Conservation (phyloP, 2,329 filamentous ascomycete species). For the Pseudogymnoascus sp. region DNA sequence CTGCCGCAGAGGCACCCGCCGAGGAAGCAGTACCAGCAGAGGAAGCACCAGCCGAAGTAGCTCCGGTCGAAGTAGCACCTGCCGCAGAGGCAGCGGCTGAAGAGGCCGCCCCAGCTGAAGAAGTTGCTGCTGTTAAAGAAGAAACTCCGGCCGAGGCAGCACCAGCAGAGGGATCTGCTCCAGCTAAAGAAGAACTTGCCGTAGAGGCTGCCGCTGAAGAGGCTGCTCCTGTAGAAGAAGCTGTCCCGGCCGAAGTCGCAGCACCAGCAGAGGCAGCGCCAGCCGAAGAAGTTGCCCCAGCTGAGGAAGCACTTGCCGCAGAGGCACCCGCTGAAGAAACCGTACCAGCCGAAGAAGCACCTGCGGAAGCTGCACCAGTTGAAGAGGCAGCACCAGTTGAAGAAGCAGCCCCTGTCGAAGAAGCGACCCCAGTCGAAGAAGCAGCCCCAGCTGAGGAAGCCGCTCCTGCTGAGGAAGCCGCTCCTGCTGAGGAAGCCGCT, state of each 20-base stretch:
- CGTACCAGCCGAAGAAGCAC: neutral
- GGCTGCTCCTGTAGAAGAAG: neutral
- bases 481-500: neutral
- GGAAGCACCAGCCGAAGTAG: constrained; percentile 17
- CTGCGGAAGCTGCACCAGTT: neutral
- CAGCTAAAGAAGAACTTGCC: neutral
- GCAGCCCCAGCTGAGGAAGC: too few species aligned
- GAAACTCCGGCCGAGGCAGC: constrained; percentile 13
- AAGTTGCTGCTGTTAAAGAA: neutral
- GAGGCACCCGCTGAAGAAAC: neutral
- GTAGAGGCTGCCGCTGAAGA: neutral
- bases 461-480: too few species aligned
- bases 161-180: neutral
- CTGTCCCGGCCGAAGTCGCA: neutral
- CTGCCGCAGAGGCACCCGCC: neutral
- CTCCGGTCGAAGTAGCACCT: constrained; percentile 17
- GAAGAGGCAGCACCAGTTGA: neutral
- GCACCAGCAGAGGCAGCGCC: neutral
- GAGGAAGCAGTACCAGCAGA: constrained; percentile 12
- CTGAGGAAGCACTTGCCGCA: too few species aligned
- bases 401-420: too few species aligned
- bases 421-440: too few species aligned
- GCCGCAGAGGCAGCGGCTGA: constrained; percentile 15
- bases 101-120: constrained; percentile 12
- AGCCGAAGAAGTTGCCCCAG: too few species aligned